Evolutionary conservation across 495 filamentous ascomycete genomes (phyloP), one percentile per base, ranked within the genome.

Genomic region (Entonaema liquescens): DNA sequence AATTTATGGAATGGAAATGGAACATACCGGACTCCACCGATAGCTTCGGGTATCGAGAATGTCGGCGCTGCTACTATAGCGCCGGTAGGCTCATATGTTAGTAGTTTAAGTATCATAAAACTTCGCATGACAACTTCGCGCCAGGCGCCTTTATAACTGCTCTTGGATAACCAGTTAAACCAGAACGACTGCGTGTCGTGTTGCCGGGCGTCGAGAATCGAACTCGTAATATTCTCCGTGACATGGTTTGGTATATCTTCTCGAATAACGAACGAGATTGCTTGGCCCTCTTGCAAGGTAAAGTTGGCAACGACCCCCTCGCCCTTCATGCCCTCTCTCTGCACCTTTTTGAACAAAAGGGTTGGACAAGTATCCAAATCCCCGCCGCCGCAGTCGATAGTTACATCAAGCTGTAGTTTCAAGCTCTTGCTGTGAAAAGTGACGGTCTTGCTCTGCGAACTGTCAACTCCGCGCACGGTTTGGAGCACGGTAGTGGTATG

Each of bases 1-100:
- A 4, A 31, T 21, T 9, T 29, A 42, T 59, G 25, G 5, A 21
- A 28, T 17, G 2, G 3, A 38, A 31, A 28, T 23, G 1, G 2
- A 28, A 70, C 78, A 65, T 67, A 84, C 81, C 84, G 75, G 13
- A 82, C 79, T 31, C 90, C 90, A 5, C 90, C 90, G 28, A 93
- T 87, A 56, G 90, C 88, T 74, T 93, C 90, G 0, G 90, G 90
- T 15, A 93, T 85, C 2, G 90, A 91, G 68, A 93, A 85, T 0
- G 83, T 85, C 4, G 83, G 83, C 2, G 82, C 76, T 3, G 83
- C 83, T 19, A 85, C 80, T 56, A 85, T 84, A 58, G 83, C 83
- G 0, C 83, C 83, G 3, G 82, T 84, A 0, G 82, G 83, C 57
- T 85, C 83, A 74, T 90, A 93, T 1, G 90, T 92, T 59, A 93